phyloP scores from a whole-genome alignment of 306 rosid genomes.

The Cicer bijugum region DNA sequence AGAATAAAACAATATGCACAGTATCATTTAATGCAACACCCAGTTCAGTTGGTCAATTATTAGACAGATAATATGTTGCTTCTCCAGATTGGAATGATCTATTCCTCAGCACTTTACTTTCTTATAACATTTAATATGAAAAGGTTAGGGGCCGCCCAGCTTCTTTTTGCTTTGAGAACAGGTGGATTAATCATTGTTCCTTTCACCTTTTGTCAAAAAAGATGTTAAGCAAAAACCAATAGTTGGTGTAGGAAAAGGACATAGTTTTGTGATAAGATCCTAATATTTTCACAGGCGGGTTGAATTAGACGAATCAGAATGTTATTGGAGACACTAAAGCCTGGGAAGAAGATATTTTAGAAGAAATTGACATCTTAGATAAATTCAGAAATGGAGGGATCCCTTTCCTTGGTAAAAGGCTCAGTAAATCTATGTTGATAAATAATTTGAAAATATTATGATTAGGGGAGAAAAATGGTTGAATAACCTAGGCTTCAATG shows the following conservation, averaged over 20 bases:
- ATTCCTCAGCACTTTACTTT: constrained; percentile 18
- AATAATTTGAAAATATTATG: not conserved
- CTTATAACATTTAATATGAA: not conserved
- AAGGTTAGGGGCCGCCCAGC: not conserved
- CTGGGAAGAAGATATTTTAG: not conserved
- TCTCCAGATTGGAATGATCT: constrained; percentile 13
- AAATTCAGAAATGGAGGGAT: not conserved
- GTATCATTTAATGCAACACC: constrained; percentile 18
- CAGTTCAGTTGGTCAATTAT: constrained; percentile 18
- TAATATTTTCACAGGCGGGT: not conserved
- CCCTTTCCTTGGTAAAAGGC: constrained; percentile 1
- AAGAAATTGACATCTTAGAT: constrained; percentile 1
- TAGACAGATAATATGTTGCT: constrained; percentile 2
- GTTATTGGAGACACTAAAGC: constrained; percentile 9
- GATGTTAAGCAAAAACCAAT: not conserved
- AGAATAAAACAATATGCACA: too few relatives aligned
- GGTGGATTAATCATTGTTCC: not conserved
- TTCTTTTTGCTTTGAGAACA: not conserved
- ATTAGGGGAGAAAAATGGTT: not conserved
- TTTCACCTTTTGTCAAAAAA: not conserved
- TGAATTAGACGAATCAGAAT: not conserved
- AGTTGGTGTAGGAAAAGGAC: not conserved
- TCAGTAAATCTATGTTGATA: not conserved
- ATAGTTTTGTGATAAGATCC: not conserved
- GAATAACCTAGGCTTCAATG: not conserved